Conservation (phyloP, 257 asterid genomes). For the Nicotiana tabacum region DNA sequence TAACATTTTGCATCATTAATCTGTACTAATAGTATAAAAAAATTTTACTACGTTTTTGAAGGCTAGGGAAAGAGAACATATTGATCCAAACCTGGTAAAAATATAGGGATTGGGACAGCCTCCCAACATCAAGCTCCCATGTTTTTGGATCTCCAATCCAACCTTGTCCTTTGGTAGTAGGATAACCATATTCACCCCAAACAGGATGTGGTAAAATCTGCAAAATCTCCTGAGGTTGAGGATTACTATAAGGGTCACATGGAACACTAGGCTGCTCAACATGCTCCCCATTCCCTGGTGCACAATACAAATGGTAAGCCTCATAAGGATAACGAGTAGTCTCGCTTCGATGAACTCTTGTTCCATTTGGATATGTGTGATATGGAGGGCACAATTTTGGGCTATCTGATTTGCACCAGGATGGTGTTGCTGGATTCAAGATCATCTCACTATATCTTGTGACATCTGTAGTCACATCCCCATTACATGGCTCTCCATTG, state of each 20-base stretch:
- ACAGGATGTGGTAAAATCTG: conserved; percentile 81
- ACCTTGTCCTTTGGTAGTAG: conserved; percentile 61
- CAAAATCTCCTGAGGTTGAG: conserved; percentile 82
- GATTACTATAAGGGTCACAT: conserved; percentile 81
- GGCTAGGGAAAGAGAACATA: neutral
- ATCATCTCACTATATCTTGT: conserved; percentile 87
- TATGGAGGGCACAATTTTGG: conserved; percentile 56
- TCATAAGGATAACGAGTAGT: conserved; percentile 46
- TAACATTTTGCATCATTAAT: neutral
- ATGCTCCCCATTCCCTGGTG: conserved; percentile 52
- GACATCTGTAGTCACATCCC: conserved; percentile 69
- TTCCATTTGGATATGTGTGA: conserved; percentile 69
- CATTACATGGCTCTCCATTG: conserved; percentile 65
- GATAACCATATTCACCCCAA: conserved; percentile 80
- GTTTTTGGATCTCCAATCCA: conserved; percentile 71
- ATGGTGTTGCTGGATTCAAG: conserved; percentile 51
- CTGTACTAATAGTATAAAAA: neutral
- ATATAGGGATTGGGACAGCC: conserved; percentile 49
- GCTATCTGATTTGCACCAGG: conserved; percentile 53
- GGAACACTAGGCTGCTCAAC: conserved; percentile 39
- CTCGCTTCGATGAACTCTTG: conserved; percentile 47
- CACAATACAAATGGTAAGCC: conserved; percentile 70
- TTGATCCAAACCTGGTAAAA: conserved; percentile 46
- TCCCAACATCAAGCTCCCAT: conserved; percentile 73
- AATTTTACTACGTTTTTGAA: too few species aligned